phyloP scores from a whole-genome alignment of 495 filamentous ascomycete genomes.

The Daldinia bambusicola region DNA sequence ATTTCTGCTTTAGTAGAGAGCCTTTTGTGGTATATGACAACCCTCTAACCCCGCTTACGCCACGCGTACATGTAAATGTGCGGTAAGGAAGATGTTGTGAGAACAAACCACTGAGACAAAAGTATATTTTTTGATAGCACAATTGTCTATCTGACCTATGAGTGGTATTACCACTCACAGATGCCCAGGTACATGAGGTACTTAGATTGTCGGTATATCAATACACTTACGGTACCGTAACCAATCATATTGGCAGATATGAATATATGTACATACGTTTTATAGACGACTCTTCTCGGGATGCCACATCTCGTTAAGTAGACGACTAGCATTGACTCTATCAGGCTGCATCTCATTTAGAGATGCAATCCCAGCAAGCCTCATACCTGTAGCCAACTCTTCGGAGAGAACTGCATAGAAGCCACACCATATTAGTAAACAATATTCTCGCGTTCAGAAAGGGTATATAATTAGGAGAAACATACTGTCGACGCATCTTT shows the following conservation, averaged over 20 bases:
- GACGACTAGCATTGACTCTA: constrained; percentile 46
- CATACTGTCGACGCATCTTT: constrained; percentile 53
- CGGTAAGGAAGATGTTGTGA: too few species aligned
- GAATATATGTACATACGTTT: neutral
- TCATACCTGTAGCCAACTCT: constrained; percentile 42
- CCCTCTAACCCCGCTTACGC: too few species aligned
- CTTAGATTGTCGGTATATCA: neutral
- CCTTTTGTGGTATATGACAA: too few species aligned
- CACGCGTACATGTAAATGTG: too few species aligned
- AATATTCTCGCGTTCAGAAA: neutral
- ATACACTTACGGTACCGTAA: neutral
- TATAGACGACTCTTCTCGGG: constrained; percentile 44
- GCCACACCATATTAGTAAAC: constrained; percentile 8
- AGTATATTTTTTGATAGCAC: too few species aligned
- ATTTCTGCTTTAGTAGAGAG: too few species aligned
- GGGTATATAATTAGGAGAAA: neutral
- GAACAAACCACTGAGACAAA: too few species aligned
- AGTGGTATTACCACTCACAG: too few species aligned
- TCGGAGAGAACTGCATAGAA: constrained; percentile 42
- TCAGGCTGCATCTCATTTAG: constrained; percentile 41
- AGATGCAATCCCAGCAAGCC: constrained; percentile 40
- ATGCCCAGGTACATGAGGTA: too few species aligned
- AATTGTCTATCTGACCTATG: too few species aligned
- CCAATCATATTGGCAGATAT: neutral
- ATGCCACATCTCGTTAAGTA: constrained; percentile 46